Evolutionary conservation across 2,329 filamentous ascomycete genomes (phyloP), one percentile per base, ranked within the genome.

Genomic region (Mycosphaerella sp.): DNA sequence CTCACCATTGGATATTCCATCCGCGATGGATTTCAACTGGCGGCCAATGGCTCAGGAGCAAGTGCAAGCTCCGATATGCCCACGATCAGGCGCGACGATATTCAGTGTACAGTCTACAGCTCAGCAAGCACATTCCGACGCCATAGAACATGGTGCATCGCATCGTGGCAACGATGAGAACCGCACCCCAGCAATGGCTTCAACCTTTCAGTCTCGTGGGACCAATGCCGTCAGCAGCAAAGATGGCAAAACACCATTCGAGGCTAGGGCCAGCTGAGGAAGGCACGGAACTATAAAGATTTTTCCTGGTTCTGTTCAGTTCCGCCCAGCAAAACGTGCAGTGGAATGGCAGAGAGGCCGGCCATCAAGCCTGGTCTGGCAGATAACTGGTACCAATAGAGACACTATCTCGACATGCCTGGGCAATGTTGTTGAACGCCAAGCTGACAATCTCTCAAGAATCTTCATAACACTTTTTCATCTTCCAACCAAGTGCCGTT

Each of bases 321-420:
- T 23, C 21, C 26, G 14, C 21, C 41, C 41, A 21, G 41, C 41
- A 23, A 44, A 21, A 44, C 17, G 11, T 26, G 26, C 23, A 48
- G 34, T 8, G 12, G 3, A 51, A 29, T 10, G 17, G 11, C 14
- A 17, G 17, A 21, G 36, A 43, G 42, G 34, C 48, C 48, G 7
- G 26, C 17, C 10, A 56, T 56, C 9, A 46, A 21, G 17, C 32
- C 48, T 10, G 48, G 54, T 6, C 10, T 56, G 32, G 45, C 36
- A 23, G 31, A 32, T 4, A 39, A 48, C 23, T 56, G 54, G 54
- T 49, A 53, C 41, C 6, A 44, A 9, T 44, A 44, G 21, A 44
- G 10, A 7, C 17, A 44, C 17, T 23, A 17, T 14, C 4, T 17
- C 9, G 14, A 42, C 40, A 42, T 42, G 40, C 8, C 41, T 12